phyloP scores from a whole-genome alignment of 73 alveolate species.

The Stentor roeselii region DNA sequence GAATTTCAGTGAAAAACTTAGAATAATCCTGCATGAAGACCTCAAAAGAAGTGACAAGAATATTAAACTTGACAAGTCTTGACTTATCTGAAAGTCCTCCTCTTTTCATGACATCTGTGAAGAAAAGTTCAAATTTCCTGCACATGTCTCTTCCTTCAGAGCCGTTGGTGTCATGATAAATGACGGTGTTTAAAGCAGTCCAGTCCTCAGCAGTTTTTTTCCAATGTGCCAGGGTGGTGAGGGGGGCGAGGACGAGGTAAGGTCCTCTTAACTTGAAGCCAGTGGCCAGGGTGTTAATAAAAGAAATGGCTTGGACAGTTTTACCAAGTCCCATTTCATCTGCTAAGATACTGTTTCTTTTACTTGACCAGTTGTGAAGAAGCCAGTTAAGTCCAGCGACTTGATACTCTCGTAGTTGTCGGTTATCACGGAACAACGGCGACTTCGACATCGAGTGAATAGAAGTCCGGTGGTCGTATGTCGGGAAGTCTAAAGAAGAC shows the following conservation, averaged over 20 bases:
- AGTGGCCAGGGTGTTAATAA: conserved; percentile 46
- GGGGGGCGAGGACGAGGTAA: conserved; percentile 81
- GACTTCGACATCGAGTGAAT: neutral
- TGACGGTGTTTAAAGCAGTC: conserved; percentile 77
- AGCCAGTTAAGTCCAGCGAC: conserved; percentile 96
- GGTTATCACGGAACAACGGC: conserved; percentile 41
- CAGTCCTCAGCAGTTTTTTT: conserved; percentile 85
- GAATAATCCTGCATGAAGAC: conserved; percentile 82
- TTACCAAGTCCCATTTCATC: conserved; percentile 99
- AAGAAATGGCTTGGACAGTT: conserved; percentile 93
- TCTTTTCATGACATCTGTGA: conserved; percentile 67
- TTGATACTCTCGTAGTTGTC: conserved; percentile 81
- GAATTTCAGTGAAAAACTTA: conserved; percentile 69
- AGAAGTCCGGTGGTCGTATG: neutral
- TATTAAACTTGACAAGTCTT: conserved; percentile 66
- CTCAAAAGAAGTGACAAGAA: conserved; percentile 89
- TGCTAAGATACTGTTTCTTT: conserved; percentile 91
- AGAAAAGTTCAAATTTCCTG: conserved; percentile 70
- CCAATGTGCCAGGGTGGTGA: conserved; percentile 88
- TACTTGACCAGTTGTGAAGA: conserved; percentile 66
- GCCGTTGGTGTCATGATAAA: conserved; percentile 80
- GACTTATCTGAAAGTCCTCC: conserved; percentile 65
- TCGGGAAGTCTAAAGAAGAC: conserved; percentile 3
- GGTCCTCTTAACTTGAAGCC: conserved; percentile 74
- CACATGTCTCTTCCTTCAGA: conserved; percentile 70